Percentiles rank a stretch among this genome's conserved stretches.
Conservation (phyloP, 192 early-diverging fungal genomes). For the Coemansia furcata region DNA sequence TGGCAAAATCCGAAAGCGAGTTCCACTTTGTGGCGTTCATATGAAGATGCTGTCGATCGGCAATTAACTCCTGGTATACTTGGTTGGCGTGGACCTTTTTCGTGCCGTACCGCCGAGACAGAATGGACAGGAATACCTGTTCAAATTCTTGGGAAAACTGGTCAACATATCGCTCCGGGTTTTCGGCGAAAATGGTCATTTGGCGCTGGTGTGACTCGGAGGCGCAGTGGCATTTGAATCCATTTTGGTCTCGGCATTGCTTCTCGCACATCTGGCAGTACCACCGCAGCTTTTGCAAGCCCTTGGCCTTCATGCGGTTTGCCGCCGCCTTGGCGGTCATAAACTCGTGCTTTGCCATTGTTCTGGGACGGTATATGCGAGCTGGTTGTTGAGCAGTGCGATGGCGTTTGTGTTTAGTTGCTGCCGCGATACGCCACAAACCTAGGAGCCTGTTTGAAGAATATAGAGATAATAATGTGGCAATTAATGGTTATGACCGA, state of each 20-base stretch:
- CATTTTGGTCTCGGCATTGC: constrained; percentile 90
- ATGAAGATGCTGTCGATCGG: constrained; percentile 87
- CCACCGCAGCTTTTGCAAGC: constrained; percentile 83
- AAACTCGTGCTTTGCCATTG: constrained; percentile 68
- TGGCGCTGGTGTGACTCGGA: constrained; percentile 91
- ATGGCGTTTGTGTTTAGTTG: not conserved
- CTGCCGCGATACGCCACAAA: not conserved
- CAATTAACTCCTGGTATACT: constrained; percentile 96
- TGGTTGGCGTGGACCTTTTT: constrained; percentile 86
- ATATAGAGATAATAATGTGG: not conserved
- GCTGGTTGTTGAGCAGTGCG: not conserved
- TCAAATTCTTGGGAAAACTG: constrained; percentile 82
- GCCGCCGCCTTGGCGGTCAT: constrained; percentile 85
- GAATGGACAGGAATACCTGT: constrained; percentile 75
- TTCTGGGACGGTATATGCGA: not conserved
- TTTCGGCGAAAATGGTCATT: constrained; percentile 84
- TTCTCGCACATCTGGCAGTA: constrained; percentile 96
- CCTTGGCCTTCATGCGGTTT: constrained; percentile 91
- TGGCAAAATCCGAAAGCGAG: constrained; percentile 85
- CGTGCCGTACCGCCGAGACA: constrained; percentile 79
- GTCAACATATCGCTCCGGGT: constrained; percentile 70
- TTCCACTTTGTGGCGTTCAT: constrained; percentile 96
- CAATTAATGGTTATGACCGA: not conserved
- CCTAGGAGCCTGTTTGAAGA: not conserved
- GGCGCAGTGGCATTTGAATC: constrained; percentile 89